Base-by-base conservation (phyloP, 805 yeast genomes). In the Saturnispora galanensis region DNA sequence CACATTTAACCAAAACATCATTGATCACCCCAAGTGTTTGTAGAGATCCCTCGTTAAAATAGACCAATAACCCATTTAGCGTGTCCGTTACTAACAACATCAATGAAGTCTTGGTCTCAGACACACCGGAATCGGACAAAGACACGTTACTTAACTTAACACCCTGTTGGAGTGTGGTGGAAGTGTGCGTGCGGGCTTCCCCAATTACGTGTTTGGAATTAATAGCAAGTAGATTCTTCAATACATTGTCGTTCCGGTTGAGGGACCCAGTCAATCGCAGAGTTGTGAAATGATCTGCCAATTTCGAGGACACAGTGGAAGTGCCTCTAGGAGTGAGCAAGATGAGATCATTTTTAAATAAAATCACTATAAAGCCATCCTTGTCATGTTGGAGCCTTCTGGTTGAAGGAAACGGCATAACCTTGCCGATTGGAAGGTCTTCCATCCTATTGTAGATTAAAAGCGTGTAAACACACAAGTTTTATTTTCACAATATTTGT, bases 51-150 rank as follows among this genome's bases (percentile, higher is more conserved):
- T 38, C 39, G 10, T 41, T 37, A 34, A 37, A 49, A 26, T 39
- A 36, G 9, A 45, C 29, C 4, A 53, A 32, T 11, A 42, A 38
- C 9, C 54, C 56, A 44, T 52, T 52, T 15, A 45, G 13, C 4
- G 49, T 31, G 35, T 52, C 55, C 5, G 52, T 46, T 12, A 50
- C 52, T 8, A 39, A 18, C 16, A 45, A 32, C 33, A 39, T 40
- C 40, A 50, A 32, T 13, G 44, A 41, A 10, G 39, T 28, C 8
- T 45, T 36, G 10, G 47, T 40, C 8, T 37, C 16, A 18, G 48
- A 47, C 12, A 51, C 41, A 1, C 55, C 53, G 4, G 51, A 46
- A 15, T 42, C 47, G 3, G 56, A 52, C 29, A 47, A 32, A 3
- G 46, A 41, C 10, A 52, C 16, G 35, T 41, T 41, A 11, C 17